These are phyloP conservation scores for Penicillium subrubescens DNA, from an alignment of 495 filamentous ascomycete species.

Conservation along the genomic window DNA sequence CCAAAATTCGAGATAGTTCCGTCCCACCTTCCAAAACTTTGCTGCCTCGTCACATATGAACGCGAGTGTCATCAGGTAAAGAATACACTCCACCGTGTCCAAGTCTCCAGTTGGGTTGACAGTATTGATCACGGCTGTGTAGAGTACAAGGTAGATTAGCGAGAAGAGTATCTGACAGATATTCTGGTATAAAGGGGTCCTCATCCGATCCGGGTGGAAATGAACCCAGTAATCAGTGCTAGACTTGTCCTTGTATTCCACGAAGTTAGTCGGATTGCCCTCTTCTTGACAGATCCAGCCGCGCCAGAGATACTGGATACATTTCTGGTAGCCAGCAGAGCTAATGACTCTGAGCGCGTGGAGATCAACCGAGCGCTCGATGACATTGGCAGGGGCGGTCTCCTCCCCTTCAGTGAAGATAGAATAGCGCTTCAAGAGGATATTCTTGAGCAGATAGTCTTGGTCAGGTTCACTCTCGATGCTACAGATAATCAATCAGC, in stretches of 20 bases:
- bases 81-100: conserved; percentile 78
- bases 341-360: conserved; percentile 87
- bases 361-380: conserved; percentile 90
- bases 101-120: conserved; percentile 79
- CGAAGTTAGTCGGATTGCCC: conserved; percentile 80
- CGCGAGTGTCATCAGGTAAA: conserved; percentile 91
- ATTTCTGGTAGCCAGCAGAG: conserved; percentile 93
- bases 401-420: conserved; percentile 71
- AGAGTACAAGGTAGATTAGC: conserved; percentile 77
- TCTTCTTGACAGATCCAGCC: conserved; percentile 97
- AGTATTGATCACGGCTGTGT: conserved; percentile 89
- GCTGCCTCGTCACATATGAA: conserved; percentile 84
- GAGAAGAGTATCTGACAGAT: conserved; percentile 82
- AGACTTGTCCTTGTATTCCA: conserved; percentile 76
- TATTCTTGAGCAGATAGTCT: conserved; percentile 71
- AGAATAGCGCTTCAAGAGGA: conserved; percentile 90
- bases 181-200: conserved; percentile 91
- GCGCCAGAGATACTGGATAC: conserved; percentile 86
- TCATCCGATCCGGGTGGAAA: conserved; percentile 91
- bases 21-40: conserved; percentile 92
- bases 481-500: conserved; percentile 33
- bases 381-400: conserved; percentile 76
- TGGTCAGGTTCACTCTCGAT: conserved; percentile 84
- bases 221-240: conserved; percentile 76
- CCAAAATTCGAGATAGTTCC: conserved; percentile 91